Conservation (phyloP, 768 basidiomycete species). For the Gyrodon lividus region DNA sequence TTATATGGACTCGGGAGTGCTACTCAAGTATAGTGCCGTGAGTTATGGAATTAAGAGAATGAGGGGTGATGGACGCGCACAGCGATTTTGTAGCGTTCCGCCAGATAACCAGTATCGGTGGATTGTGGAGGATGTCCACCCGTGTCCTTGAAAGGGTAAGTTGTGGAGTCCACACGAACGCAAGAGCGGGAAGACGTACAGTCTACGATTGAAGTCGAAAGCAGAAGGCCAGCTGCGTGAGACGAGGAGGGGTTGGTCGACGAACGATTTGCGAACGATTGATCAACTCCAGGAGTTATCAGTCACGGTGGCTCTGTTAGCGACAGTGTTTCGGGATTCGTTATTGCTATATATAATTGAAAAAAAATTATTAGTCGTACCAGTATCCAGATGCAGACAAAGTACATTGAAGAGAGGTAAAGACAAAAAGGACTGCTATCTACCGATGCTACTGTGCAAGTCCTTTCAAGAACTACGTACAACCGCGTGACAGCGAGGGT, state of each 20-base stretch:
- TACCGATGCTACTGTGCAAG: slow-evolving; percentile 6
- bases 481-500: slow-evolving; percentile 1
- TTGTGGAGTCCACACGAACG: neutral
- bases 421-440: slow-evolving; percentile 11
- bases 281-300: neutral
- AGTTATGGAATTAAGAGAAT: neutral
- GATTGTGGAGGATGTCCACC: no score
- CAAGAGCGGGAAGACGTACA: neutral
- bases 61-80: neutral
- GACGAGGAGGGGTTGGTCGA: neutral
- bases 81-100: neutral
- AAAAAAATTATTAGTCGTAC: no score
- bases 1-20: neutral
- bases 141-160: neutral
- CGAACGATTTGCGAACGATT: neutral
- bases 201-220: neutral
- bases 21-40: neutral
- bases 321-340: no score
- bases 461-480: slow-evolving; percentile 3
- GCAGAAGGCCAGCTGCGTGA: neutral
- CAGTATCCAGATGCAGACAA: neutral
- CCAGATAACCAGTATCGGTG: neutral
- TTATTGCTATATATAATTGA: no score
- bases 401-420: slow-evolving; percentile 13
- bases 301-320: neutral